These are phyloP conservation scores for Thermothelomyces thermophilus DNA, from an alignment of 2,329 filamentous ascomycete species.

Conservation along the genomic window DNA sequence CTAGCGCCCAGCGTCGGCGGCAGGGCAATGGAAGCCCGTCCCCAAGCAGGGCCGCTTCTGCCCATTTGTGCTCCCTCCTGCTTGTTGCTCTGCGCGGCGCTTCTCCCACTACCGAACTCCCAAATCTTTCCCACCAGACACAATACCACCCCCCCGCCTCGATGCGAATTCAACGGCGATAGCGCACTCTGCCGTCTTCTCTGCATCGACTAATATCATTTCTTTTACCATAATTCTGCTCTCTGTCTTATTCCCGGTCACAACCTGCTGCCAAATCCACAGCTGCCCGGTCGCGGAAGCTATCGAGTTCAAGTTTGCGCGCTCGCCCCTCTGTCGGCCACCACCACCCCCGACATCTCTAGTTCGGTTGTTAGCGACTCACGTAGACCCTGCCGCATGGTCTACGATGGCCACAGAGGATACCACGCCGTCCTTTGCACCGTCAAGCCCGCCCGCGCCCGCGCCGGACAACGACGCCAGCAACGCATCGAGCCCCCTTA, in stretches of 20 bases:
- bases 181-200: background rate
- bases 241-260: conserved; percentile 2
- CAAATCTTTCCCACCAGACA: conserved; percentile 15
- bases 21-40: conserved; percentile 18
- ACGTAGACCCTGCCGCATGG: conserved; percentile 16
- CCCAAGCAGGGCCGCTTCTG: conserved; percentile 13
- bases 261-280: conserved; percentile 6
- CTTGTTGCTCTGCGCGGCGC: conserved; percentile 18
- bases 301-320: conserved; percentile 22
- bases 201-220: conserved; percentile 1
- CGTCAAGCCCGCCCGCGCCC: conserved; percentile 43
- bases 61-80: conserved; percentile 20
- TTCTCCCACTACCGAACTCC: conserved; percentile 15
- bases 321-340: conserved; percentile 10
- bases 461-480: conserved; percentile 54
- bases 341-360: conserved; percentile 13
- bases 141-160: background rate
- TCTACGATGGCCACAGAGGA: conserved; percentile 45
- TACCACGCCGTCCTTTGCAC: conserved; percentile 42
- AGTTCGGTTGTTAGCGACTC: conserved; percentile 3
- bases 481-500: conserved; percentile 81
- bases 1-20: conserved; percentile 16
- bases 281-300: conserved; percentile 17
- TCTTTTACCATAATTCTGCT: conserved; percentile 4
- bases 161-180: background rate